Base-by-base conservation (phyloP, 495 filamentous ascomycete species). In the Hapsidospora chrysogenum region DNA sequence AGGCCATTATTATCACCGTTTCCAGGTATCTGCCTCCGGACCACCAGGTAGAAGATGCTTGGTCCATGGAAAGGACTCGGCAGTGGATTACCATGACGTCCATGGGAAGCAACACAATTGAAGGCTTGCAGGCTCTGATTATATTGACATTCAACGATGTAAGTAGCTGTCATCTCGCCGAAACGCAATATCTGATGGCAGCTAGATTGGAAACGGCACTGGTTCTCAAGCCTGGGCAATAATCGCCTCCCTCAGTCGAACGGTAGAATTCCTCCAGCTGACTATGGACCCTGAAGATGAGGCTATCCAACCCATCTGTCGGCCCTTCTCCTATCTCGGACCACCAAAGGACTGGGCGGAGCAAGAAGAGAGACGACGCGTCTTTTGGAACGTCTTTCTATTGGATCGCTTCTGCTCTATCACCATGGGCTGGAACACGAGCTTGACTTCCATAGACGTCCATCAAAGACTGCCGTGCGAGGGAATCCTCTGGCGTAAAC, bases 371-470 rank as follows among this genome's bases (percentile, higher is more conserved):
- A 38, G 58, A 28, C 41, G 58, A 25, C 39, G 56, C 14, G 33
- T 61, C 1, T 61, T 61, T 33, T 60, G 56, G 58, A 60, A 50
- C 21, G 44, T 64, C 13, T 64, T 61, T 29, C 29, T 48, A 8
- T 39, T 60, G 2, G 55, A 64, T 30, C 33, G 39, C 23, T 60
- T 47, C 29, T 56, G 49, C 36, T 56, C 46, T 5, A 43, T 53
- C 3, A 48, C 41, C 15, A 52, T 42, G 28, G 49, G 45, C 15
- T 60, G 57, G 57, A 57, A 52, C 33, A 59, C 52, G 1, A 56
- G 50, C 33, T 41, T 61, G 7, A 58, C 57, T 7, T 47, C 46
- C 17, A 54, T 43, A 23, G 54, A 60, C 33, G 52, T 63, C 0
- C 47, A 54, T 17, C 54, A 56, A 6, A 49, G 56, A 9, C 43